Percentiles rank a stretch among this genome's conserved stretches.
Conservation (phyloP, 2,329 filamentous ascomycete genomes). For the Penicillium palitans region DNA sequence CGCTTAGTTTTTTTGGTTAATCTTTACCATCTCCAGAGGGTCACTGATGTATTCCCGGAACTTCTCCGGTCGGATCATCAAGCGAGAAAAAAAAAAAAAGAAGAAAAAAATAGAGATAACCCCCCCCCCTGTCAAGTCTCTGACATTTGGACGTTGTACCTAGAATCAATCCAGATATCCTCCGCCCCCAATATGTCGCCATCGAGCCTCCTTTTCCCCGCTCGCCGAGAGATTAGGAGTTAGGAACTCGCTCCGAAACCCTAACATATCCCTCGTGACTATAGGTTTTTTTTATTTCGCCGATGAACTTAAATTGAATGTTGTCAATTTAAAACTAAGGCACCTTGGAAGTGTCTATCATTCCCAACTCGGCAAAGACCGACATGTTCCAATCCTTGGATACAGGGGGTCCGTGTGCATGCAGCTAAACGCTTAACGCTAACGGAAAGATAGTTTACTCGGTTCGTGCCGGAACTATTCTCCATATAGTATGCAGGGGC, state of each 20-base stretch:
- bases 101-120: not conserved
- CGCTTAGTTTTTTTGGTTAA: constrained; percentile 10
- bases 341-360: not conserved
- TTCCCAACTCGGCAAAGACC: not conserved
- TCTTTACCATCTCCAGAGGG: not conserved
- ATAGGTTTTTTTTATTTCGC: not conserved
- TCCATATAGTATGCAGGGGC: constrained; percentile 5
- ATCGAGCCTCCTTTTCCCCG: not conserved
- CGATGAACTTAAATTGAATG: not conserved
- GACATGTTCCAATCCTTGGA: not conserved
- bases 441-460: not conserved
- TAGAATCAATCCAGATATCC: not conserved
- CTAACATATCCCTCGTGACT: not conserved
- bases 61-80: constrained; percentile 7
- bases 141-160: not conserved
- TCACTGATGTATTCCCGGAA: not conserved
- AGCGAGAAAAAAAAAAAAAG: not conserved
- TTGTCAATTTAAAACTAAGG: not conserved
- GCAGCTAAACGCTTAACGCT: constrained; percentile 9
- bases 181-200: not conserved
- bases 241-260: not conserved
- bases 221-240: not conserved
- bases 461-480: constrained; percentile 10
- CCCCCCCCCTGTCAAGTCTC: not conserved
- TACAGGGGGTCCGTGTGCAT: not conserved